Evolutionary conservation across 768 basidiomycete genomes (phyloP).

Genomic region (Lactarius sanguifluus): DNA sequence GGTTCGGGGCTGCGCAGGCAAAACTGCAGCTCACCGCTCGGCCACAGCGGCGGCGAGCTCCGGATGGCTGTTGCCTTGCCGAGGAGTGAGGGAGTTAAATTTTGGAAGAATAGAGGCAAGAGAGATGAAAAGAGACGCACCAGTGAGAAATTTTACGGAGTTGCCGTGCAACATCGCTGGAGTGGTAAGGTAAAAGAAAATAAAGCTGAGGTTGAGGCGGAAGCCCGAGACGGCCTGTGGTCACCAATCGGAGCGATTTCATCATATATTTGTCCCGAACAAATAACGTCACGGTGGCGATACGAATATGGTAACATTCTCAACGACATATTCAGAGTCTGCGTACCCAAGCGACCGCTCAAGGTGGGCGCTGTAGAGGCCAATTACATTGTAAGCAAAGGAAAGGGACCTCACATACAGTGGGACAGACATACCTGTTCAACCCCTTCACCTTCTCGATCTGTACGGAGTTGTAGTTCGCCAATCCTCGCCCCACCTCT

Average conservation of each 20-base stretch:
- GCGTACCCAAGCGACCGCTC: slow-evolving; percentile 84
- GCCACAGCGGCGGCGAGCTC: slow-evolving; percentile 95
- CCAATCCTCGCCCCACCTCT: slow-evolving; percentile 92
- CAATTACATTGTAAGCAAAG: slow-evolving; percentile 27
- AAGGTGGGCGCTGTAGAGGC: slow-evolving; percentile 65
- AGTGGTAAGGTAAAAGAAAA: background rate
- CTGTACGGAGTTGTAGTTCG: slow-evolving; percentile 94
- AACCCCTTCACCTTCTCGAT: slow-evolving; percentile 84
- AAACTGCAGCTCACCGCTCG: slow-evolving; percentile 82
- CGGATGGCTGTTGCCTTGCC: slow-evolving; percentile 92
- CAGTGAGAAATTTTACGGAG: slow-evolving; percentile 72
- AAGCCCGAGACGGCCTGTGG: background rate
- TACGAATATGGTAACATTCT: slow-evolving; percentile 82
- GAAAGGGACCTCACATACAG: background rate
- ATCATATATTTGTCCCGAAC: slow-evolving; percentile 28
- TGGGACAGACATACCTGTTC: slow-evolving; percentile 64
- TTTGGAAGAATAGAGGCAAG: slow-evolving; percentile 23
- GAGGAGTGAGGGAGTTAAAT: slow-evolving; percentile 23
- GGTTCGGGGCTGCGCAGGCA: slow-evolving; percentile 35
- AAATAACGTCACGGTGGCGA: slow-evolving; percentile 45
- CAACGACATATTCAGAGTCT: slow-evolving; percentile 96
- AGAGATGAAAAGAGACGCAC: slow-evolving; percentile 41
- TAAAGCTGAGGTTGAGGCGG: background rate
- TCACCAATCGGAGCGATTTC: background rate
- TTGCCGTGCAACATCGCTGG: slow-evolving; percentile 67